Conservation (phyloP, 139 green algal genomes). For the Ettlia oleoabundans region DNA sequence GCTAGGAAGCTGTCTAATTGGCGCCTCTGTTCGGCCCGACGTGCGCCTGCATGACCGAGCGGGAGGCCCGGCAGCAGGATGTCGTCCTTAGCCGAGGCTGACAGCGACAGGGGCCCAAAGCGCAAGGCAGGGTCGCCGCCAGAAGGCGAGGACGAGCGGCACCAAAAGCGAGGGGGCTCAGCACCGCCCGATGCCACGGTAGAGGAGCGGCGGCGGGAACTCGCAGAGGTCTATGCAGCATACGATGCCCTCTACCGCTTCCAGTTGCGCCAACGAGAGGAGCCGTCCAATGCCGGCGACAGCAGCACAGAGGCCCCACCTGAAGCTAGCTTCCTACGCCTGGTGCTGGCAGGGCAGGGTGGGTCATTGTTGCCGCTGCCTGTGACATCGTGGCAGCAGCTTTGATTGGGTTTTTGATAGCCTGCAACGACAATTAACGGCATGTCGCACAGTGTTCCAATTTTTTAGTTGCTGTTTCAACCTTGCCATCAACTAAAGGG, state of each 20-base stretch:
- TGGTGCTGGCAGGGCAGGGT: constrained; percentile 32
- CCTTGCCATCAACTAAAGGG: too few relatives aligned
- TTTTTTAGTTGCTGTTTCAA: too few relatives aligned
- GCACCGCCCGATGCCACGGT: background rate
- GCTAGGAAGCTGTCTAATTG: background rate
- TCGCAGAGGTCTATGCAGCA: constrained; percentile 33
- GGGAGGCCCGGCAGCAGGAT: background rate
- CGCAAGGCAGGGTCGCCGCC: constrained; percentile 13
- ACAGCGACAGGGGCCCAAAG: constrained; percentile 7
- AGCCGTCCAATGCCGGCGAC: background rate
- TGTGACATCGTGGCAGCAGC: too few relatives aligned
- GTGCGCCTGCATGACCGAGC: background rate
- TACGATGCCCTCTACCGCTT: constrained; percentile 29
- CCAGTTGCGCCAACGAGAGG: background rate
- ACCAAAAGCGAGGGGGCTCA: constrained; percentile 1
- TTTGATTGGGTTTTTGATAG: too few relatives aligned
- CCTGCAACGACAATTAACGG: too few relatives aligned
- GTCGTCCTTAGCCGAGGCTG: background rate
- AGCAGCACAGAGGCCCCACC: background rate
- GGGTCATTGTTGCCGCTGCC: too few relatives aligned
- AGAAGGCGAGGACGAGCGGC: constrained; percentile 1
- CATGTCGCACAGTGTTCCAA: too few relatives aligned
- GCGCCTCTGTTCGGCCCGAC: background rate
- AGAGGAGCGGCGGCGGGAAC: constrained; percentile 5
- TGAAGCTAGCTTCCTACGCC: background rate